Conservation (phyloP, 148 eudicot species). For the Silene uniflora region DNA sequence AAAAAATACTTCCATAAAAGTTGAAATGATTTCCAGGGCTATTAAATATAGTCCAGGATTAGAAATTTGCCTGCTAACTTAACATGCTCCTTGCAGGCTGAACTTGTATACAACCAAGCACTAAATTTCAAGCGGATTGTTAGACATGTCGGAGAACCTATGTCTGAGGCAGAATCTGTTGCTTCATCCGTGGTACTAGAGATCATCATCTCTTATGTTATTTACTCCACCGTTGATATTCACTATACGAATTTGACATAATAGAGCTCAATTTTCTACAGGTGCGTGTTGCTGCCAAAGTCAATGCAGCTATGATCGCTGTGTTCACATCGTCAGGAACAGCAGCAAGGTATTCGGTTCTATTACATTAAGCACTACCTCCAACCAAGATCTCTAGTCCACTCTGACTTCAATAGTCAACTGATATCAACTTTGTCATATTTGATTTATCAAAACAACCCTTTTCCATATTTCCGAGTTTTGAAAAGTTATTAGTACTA, state of each 20-base stretch:
- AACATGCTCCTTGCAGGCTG: conserved; percentile 41
- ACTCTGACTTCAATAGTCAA: background rate
- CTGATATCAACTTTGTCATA: background rate
- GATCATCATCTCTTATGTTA: background rate
- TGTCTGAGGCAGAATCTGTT: conserved; percentile 54
- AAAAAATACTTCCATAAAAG: background rate
- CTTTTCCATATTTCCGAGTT: background rate
- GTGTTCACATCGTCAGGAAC: conserved; percentile 56
- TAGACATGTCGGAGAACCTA: conserved; percentile 50
- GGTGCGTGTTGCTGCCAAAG: conserved; percentile 50
- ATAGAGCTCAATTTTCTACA: conserved; percentile 17
- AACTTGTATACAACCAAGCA: conserved; percentile 43
- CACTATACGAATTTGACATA: background rate
- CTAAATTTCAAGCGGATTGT: conserved; percentile 43
- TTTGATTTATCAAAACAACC: background rate
- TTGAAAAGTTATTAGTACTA: background rate
- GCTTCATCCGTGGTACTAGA: conserved; percentile 60
- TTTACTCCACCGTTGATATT: background rate
- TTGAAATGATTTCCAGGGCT: background rate
- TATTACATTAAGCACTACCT: background rate
- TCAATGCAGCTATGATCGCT: conserved; percentile 52
- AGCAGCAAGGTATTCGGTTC: conserved; percentile 46
- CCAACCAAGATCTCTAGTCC: background rate
- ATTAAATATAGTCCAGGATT: background rate
- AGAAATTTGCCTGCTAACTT: background rate